Percentiles rank a stretch among this genome's conserved stretches.
Evolutionary conservation across 2,329 filamentous ascomycete species (phyloP).

Genomic region (Apiospora saccharicola): DNA sequence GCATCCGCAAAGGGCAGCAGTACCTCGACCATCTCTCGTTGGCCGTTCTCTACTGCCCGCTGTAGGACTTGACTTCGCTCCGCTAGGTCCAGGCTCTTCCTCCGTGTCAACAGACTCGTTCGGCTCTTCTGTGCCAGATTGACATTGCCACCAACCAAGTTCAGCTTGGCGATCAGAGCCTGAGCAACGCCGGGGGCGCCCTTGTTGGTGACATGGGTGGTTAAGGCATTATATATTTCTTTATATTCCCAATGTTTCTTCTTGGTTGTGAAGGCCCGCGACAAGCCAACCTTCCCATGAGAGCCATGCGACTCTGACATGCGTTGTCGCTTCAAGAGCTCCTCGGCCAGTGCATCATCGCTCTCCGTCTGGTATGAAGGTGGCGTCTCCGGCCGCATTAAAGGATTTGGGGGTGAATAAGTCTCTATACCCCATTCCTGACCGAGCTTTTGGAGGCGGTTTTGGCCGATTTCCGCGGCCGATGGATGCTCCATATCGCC

Average conservation of each 20-base stretch:
- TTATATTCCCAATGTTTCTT: conserved; percentile 60
- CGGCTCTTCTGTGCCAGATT: conserved; percentile 57
- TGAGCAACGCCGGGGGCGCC: conserved; percentile 64
- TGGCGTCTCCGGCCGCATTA: conserved; percentile 50
- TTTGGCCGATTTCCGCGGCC: conserved; percentile 48
- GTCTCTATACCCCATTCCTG: conserved; percentile 57
- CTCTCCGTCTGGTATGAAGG: conserved; percentile 53
- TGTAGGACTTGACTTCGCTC: conserved; percentile 60
- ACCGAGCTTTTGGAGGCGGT: conserved; percentile 58
- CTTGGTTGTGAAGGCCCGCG: conserved; percentile 55
- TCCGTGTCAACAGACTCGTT: conserved; percentile 54
- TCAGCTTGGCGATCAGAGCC: conserved; percentile 59
- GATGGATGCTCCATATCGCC: conserved; percentile 36
- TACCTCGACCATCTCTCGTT: conserved; percentile 61
- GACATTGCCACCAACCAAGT: conserved; percentile 58
- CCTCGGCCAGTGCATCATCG: conserved; percentile 62
- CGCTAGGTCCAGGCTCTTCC: conserved; percentile 58
- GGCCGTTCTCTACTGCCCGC: conserved; percentile 57
- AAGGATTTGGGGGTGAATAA: conserved; percentile 47
- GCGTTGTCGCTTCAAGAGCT: conserved; percentile 58
- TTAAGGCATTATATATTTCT: conserved; percentile 60
- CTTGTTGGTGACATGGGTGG: conserved; percentile 55
- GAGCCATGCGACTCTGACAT: conserved; percentile 41
- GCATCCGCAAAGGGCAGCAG: conserved; percentile 61
- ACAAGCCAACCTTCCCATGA: conserved; percentile 49